Conservation (phyloP, 108 stramenopile species). For the Cylindrotheca closterium region DNA sequence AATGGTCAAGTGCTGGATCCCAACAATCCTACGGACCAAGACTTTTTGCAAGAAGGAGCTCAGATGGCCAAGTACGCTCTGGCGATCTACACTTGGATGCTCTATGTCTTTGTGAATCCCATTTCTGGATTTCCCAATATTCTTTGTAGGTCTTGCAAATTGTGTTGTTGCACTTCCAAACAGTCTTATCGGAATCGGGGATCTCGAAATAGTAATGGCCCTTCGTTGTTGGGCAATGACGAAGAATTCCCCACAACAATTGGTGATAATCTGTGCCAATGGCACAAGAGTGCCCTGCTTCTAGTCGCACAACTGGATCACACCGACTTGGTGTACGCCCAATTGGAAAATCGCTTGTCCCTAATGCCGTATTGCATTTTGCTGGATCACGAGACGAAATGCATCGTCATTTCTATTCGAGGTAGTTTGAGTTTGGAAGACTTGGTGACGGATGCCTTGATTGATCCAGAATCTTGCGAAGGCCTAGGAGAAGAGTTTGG, state of each 20-base stretch:
- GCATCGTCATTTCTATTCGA: constrained; percentile 89
- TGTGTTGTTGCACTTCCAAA: constrained; percentile 3
- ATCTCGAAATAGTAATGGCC: neutral
- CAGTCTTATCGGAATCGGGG: neutral
- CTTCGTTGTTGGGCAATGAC: constrained; percentile 6
- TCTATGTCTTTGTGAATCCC: constrained; percentile 86
- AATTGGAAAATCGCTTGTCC: constrained; percentile 71
- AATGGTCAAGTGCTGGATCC: constrained; percentile 55
- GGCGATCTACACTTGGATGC: constrained; percentile 88
- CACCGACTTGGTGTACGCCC: constrained; percentile 87
- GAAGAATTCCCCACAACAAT: constrained; percentile 11
- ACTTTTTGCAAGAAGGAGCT: constrained; percentile 79
- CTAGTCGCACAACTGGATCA: constrained; percentile 70
- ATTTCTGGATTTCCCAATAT: constrained; percentile 67
- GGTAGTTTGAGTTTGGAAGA: constrained; percentile 96
- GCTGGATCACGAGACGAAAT: constrained; percentile 82
- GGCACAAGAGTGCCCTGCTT: constrained; percentile 74
- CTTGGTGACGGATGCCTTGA: constrained; percentile 89
- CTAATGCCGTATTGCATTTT: constrained; percentile 93
- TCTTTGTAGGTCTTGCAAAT: constrained; percentile 25
- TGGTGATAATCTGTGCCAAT: constrained; percentile 76
- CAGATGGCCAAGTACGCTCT: constrained; percentile 80
- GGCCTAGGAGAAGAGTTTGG: constrained; percentile 74
- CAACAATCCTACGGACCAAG: constrained; percentile 50
- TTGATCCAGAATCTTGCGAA: constrained; percentile 83